These are phyloP conservation scores for Gaultheria prostrata DNA, from an alignment of 148 eudicot genomes.

Conservation along the genomic window DNA sequence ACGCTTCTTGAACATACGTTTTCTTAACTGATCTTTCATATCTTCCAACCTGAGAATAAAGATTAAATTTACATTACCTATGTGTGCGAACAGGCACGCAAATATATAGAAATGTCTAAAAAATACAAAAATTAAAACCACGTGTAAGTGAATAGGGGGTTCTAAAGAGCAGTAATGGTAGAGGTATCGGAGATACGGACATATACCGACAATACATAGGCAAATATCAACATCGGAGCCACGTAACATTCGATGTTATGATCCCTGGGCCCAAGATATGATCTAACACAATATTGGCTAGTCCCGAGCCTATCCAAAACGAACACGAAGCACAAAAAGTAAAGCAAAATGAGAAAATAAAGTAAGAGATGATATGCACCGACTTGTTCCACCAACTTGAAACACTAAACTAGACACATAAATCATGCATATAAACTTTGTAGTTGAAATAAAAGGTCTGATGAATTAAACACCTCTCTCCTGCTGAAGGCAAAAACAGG, in stretches of 20 bases:
- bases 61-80: neutral
- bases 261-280: too few species aligned
- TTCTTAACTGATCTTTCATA: slow-evolving; percentile 73
- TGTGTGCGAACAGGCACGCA: neutral
- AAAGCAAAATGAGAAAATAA: neutral
- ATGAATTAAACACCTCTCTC: slow-evolving; percentile 56
- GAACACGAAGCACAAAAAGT: too few species aligned
- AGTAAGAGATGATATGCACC: slow-evolving; percentile 1
- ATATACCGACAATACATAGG: too few species aligned
- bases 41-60: slow-evolving; percentile 60
- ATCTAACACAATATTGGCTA: too few species aligned
- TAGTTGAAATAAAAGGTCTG: neutral
- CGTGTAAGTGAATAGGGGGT: too few species aligned
- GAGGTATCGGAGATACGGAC: too few species aligned
- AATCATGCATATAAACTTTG: neutral
- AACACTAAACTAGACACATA: neutral
- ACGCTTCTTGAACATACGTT: slow-evolving; percentile 89
- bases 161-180: too few species aligned
- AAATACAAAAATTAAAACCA: too few species aligned
- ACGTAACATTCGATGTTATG: too few species aligned
- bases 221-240: too few species aligned
- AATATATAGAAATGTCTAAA: neutral
- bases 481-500: slow-evolving; percentile 63
- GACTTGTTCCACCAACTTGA: neutral
- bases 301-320: too few species aligned